phyloP scores from a whole-genome alignment of 352 stramenopile genomes.

The Blastocystis sp. region DNA sequence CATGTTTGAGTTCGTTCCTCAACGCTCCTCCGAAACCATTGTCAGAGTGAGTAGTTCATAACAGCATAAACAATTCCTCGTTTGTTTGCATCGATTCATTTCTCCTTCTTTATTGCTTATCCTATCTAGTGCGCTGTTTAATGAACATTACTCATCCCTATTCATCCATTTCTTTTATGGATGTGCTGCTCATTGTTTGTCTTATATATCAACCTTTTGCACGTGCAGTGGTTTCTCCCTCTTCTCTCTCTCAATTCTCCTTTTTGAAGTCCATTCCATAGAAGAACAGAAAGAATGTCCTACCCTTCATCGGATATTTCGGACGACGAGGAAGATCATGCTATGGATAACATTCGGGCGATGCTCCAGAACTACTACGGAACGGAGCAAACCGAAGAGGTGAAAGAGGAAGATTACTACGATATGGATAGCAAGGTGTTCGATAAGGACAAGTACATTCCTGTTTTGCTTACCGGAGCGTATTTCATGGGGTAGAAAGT shows the following conservation, averaged over 20 bases:
- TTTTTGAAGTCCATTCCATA: no score
- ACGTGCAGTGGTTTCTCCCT: neutral
- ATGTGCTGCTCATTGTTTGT: no score
- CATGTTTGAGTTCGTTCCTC: constrained; percentile 9
- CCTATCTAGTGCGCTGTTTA: no score
- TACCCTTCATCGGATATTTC: constrained; percentile 12
- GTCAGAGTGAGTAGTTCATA: neutral
- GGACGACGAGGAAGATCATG: constrained; percentile 58
- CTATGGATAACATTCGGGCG: constrained; percentile 64
- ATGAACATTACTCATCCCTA: no score
- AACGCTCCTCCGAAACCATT: neutral
- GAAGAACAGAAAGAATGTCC: neutral
- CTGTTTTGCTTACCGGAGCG: neutral
- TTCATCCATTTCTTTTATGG: no score
- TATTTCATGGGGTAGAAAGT: constrained; percentile 58
- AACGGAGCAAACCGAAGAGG: constrained; percentile 35
- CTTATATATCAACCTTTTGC: neutral
- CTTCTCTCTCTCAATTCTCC: neutral
- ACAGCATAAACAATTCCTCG: no score
- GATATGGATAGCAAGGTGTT: constrained; percentile 68
- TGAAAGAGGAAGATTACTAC: constrained; percentile 52
- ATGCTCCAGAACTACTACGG: constrained; percentile 66
- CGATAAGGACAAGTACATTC: constrained; percentile 66
- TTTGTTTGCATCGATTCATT: no score
- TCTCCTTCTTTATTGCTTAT: no score